Base-by-base conservation (phyloP, 2,329 filamentous ascomycete genomes). In the Thelonectria olida region DNA sequence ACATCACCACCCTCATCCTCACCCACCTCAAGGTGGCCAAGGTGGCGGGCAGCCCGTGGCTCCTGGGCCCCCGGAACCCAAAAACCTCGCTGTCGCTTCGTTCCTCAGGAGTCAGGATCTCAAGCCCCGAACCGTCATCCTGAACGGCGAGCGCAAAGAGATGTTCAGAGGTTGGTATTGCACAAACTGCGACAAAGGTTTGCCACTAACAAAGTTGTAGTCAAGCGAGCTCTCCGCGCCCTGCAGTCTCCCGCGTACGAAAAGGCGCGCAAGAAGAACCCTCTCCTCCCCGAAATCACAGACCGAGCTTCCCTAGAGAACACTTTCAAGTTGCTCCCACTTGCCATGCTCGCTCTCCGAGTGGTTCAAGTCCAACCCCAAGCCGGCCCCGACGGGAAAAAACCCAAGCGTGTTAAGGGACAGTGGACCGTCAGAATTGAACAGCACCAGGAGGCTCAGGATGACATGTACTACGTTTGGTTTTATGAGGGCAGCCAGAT, bases 381-480 rank as follows among this genome's bases (percentile, higher is more conserved):
- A 68, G 88, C 90, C 57, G 92, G 90, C 55, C 54, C 72, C 44
- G 77, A 79, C 63, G 80, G 84, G 68, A 92, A 93, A 81, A 89
- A 90, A 72, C 86, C 89, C 66, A 98, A 97, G 85, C 90, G 93
- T 54, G 85, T 96, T 74, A 99, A 99, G 85, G 96, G 96, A 23
- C 88, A 96, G 27, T 99, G 96, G 96, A 97, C 90, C 4, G 96
- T 99, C 64, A 90, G 90, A 75, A 95, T 99, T 69, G 94, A 97
- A 79, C 93, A 95, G 72, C 95, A 99, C 79, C 96, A 99, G 79
- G 95, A 98, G 73, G 90, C 90, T 58, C 81, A 81, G 49, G 92
- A 96, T 58, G 92, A 95, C 38, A 89, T 96, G 84, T 95, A 99
- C 83, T 99, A 98, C 75, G 90, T 95, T 62, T 99, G 95, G 93